Base-by-base conservation (phyloP, 768 basidiomycete species). In the Termitomyces sp. region DNA sequence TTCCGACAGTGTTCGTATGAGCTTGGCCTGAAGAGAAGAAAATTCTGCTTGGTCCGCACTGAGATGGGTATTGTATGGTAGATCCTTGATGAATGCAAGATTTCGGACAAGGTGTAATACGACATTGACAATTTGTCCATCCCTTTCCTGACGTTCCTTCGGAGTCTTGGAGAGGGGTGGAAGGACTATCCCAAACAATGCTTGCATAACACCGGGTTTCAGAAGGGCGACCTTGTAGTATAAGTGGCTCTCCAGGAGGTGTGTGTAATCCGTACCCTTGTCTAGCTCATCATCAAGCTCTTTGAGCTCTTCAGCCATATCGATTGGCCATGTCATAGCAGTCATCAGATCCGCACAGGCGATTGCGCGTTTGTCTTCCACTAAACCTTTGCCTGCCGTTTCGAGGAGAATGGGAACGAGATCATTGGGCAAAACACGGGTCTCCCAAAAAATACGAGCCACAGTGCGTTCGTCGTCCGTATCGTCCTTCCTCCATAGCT, bases 251-350 rank as follows among this genome's bases (percentile, higher is more conserved):
- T 83, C 73, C 49, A 88, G 72, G 7, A 98, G 82, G 62, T 89
- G 87, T 0, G 94, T 94, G 73, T 95, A 98, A 72, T 99, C 97
- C 15, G 92, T 86, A 17, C 88, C 86, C 62, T 83, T 85, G 73
- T 92, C 91, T 20, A 85, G 66, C 43, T 89, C 91, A 48, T 94
- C 91, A 70, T 91, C 88, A 57, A 98, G 85, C 69, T 98, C 97
- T 67, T 90, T 91, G 64, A 99, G 79, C 74, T 98, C 97, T 68
- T 93, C 91, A 0, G 94, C 91, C 64, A 98, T 79, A 73, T 98
- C 93, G 57, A 99, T 96, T 0, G 97, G 97, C 97, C 97, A 99
- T 1, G 96, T 98, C 92, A 99, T 92, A 0, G 96, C 95, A 0
- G 94, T 92, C 71, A 98, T 88, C 29, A 99, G 79, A 71, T 98